Base-by-base conservation (phyloP, 1,284 basidiomycete species). In the Irpex rosettiformis region DNA sequence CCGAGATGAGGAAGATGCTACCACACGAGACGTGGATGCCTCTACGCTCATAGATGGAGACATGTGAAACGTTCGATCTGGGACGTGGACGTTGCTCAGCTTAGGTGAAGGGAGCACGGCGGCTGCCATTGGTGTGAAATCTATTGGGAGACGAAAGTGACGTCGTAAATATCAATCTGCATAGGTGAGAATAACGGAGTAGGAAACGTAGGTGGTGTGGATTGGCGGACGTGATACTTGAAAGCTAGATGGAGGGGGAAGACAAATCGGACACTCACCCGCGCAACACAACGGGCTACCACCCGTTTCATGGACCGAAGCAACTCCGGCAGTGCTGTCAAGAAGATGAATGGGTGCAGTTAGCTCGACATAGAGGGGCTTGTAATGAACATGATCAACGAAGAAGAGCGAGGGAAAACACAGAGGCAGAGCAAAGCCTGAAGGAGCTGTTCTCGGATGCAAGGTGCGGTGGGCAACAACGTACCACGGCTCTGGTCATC, bases 51-150 rank as follows among this genome's bases (percentile, higher is more conserved):
- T 74, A 77, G 51, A 58, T 40, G 81, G 73, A 54, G 74, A 66
- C 76, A 82, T 80, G 61, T 75, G 75, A 67, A 79, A 79, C 62
- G n/a, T n/a, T n/a, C 77, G 77, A 69, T 71, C 71, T 65, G 79
- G 74, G 62, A 75, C 70, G 63, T 78, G 74, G 43, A 75, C 64
- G 68, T 75, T 77, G 58, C 27, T 51, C 48, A 69, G 62, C 61
- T 76, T 69, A 61, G 72, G 65, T 56, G 70, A 69, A 61, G 74
- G 72, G 53, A 77, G 63, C 55, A 80, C 73, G 52, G 78, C 76
- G 53, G 76, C 74, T 63, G 80, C 77, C 83, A 85, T 84, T 73
- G 70, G 4, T 29, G 21, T 10, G 51, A 45, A 45, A 45, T 40
- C 49, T 52, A 51, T 57, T 43, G 28, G 21, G 43, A 56, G 30